Evolutionary conservation across 371 early-diverging fungal genomes (phyloP).

Genomic region (Fennellomyces sp.): DNA sequence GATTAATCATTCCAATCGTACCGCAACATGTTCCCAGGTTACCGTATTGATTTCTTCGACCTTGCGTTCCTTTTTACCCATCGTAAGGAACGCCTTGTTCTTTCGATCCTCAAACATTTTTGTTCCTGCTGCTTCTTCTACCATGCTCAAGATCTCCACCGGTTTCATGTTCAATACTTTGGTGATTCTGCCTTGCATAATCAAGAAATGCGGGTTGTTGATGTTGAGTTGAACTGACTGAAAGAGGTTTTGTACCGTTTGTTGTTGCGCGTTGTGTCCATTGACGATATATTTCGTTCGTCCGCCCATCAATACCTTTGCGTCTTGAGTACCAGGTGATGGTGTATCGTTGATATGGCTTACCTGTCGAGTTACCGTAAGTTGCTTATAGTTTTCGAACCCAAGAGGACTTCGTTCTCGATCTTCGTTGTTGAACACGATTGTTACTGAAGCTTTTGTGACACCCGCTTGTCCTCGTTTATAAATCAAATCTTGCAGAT

Average conservation of each 20-base stretch:
- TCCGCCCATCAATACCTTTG: conserved; percentile 85
- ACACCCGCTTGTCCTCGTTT: conserved; percentile 98
- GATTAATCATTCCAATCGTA: neutral
- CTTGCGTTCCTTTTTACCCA: conserved; percentile 96
- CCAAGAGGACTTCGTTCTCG: conserved; percentile 88
- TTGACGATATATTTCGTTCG: conserved; percentile 97
- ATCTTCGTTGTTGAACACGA: conserved; percentile 95
- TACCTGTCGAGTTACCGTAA: conserved; percentile 95
- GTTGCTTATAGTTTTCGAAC: conserved; percentile 84
- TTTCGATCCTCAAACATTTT: conserved; percentile 98
- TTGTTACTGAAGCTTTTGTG: conserved; percentile 94
- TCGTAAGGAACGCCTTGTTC: conserved; percentile 91
- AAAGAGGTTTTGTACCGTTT: conserved; percentile 89
- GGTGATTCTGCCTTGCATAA: conserved; percentile 99
- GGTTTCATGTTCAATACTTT: conserved; percentile 99
- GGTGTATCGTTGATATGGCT: neutral
- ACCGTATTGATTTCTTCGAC: conserved; percentile 88
- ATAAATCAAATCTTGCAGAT: conserved; percentile 96
- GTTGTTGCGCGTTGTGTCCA: conserved; percentile 90
- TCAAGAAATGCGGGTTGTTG: conserved; percentile 98
- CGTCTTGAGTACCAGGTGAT: neutral
- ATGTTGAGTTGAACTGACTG: conserved; percentile 97
- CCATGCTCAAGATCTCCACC: conserved; percentile 93
- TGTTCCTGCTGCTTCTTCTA: conserved; percentile 99
- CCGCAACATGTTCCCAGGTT: conserved; percentile 3